Evolutionary conservation across 805 yeast genomes (phyloP).

Genomic region (Candida yuanshanica): DNA sequence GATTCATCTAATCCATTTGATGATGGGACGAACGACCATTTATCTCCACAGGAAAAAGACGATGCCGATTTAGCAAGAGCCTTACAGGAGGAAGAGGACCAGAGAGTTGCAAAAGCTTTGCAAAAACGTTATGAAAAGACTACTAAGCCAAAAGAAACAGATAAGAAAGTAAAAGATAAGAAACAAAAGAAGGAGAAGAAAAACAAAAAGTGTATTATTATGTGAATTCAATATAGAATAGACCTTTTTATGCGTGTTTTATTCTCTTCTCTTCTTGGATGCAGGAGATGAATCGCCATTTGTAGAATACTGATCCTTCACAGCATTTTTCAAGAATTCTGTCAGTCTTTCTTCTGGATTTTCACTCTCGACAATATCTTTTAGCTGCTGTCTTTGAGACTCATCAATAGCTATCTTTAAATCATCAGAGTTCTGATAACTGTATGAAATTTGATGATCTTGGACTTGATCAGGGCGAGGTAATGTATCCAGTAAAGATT

Average conservation of each 20-base stretch:
- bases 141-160: slow-evolving; percentile 5
- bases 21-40: slow-evolving; percentile 15
- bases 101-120: slow-evolving; percentile 39
- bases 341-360: slow-evolving; percentile 77
- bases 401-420: slow-evolving; percentile 40
- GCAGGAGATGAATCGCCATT: slow-evolving; percentile 22
- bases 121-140: slow-evolving; percentile 30
- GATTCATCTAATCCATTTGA: slow-evolving; percentile 20
- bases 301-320: slow-evolving; percentile 45
- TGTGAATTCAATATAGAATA: slow-evolving; percentile 15
- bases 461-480: slow-evolving; percentile 24
- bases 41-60: slow-evolving; percentile 22
- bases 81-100: slow-evolving; percentile 55
- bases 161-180: slow-evolving; percentile 9
- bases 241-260: background rate
- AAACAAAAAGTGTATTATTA: slow-evolving; percentile 20
- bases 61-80: slow-evolving; percentile 40
- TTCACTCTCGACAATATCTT: slow-evolving; percentile 69
- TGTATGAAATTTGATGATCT: slow-evolving; percentile 47
- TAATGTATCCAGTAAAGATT: slow-evolving; percentile 8
- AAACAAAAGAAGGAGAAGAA: slow-evolving; percentile 6
- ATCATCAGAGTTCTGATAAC: slow-evolving; percentile 43
- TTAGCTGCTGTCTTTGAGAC: slow-evolving; percentile 57
- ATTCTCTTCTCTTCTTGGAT: slow-evolving; percentile 33
- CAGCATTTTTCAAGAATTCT: slow-evolving; percentile 59